Evolutionary conservation across 768 basidiomycete species (phyloP).

Genomic region (Russula lepida): DNA sequence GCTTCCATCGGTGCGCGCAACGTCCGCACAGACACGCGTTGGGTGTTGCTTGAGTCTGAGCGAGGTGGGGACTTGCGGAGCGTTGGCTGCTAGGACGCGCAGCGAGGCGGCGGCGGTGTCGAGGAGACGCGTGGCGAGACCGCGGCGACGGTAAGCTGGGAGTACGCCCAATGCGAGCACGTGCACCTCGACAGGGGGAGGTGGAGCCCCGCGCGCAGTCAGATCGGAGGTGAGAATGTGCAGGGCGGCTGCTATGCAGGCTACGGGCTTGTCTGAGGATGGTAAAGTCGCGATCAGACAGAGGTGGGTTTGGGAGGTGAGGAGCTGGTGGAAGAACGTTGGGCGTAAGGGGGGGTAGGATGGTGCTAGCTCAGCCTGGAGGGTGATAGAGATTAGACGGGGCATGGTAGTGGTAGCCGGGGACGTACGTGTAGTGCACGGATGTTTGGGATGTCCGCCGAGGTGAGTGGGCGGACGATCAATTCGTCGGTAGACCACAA

Average conservation of each 20-base stretch:
- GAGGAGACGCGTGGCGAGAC: constrained; percentile 39
- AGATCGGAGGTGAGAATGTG: constrained; percentile 23
- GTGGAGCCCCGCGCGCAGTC: constrained; percentile 33
- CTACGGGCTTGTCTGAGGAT: constrained; percentile 14
- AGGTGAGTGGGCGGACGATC: constrained; percentile 15
- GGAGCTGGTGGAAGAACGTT: constrained; percentile 18
- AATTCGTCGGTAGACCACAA: constrained; percentile 12
- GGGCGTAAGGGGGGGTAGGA: constrained; percentile 7
- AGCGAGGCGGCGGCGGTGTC: constrained; percentile 26
- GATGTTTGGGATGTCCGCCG: constrained; percentile 15
- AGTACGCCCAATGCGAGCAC: constrained; percentile 47
- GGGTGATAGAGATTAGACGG: too few species aligned
- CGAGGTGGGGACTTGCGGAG: constrained; percentile 8
- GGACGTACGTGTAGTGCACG: constrained; percentile 16
- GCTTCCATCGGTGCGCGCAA: background rate
- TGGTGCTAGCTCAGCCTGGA: constrained; percentile 4
- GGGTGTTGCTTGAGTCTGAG: background rate
- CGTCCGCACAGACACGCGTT: background rate
- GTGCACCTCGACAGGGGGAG: constrained; percentile 42
- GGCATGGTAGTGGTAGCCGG: background rate
- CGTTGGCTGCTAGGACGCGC: constrained; percentile 8
- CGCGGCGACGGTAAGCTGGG: constrained; percentile 36
- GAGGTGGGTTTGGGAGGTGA: constrained; percentile 15
- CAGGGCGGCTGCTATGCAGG: constrained; percentile 20
- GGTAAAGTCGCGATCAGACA: constrained; percentile 13